Evolutionary conservation across 2,329 filamentous ascomycete species (phyloP).

Genomic region (Biscogniauxia mediterranea): DNA sequence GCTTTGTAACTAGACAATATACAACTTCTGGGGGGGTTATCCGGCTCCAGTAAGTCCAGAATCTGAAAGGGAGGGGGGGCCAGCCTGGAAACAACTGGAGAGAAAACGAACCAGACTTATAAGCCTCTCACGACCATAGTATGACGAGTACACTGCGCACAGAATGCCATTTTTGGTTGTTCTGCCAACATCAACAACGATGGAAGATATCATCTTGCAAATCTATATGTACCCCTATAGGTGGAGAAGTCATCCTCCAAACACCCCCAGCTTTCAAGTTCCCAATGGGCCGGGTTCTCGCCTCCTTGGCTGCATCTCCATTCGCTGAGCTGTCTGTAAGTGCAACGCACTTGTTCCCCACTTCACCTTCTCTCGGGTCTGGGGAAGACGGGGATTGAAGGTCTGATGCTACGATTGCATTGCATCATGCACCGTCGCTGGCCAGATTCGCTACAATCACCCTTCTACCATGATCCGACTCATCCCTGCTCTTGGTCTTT

Average conservation of each 20-base stretch:
- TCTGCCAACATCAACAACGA: constrained; percentile 8
- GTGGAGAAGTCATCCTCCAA: constrained; percentile 13
- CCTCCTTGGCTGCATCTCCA: neutral
- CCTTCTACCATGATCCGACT: neutral
- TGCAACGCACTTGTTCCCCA: neutral
- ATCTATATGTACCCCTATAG: constrained; percentile 5
- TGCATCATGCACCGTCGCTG: constrained; percentile 7
- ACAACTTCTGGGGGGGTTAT: neutral
- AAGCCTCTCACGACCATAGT: constrained; percentile 2
- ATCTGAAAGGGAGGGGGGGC: neutral
- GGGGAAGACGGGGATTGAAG: constrained; percentile 4
- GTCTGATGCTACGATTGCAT: constrained; percentile 7
- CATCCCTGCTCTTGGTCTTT: neutral
- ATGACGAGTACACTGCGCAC: constrained; percentile 3
- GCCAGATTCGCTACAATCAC: neutral
- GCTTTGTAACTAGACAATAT: neutral
- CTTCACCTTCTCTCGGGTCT: neutral
- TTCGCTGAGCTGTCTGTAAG: neutral
- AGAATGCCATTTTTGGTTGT: constrained; percentile 14
- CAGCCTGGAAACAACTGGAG: neutral
- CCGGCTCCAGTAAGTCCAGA: neutral
- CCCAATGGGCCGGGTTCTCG: neutral
- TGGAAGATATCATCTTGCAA: constrained; percentile 13
- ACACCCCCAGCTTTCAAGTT: neutral
- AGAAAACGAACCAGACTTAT: neutral